Base-by-base conservation (phyloP, 495 filamentous ascomycete species). In the Podospora conica region DNA sequence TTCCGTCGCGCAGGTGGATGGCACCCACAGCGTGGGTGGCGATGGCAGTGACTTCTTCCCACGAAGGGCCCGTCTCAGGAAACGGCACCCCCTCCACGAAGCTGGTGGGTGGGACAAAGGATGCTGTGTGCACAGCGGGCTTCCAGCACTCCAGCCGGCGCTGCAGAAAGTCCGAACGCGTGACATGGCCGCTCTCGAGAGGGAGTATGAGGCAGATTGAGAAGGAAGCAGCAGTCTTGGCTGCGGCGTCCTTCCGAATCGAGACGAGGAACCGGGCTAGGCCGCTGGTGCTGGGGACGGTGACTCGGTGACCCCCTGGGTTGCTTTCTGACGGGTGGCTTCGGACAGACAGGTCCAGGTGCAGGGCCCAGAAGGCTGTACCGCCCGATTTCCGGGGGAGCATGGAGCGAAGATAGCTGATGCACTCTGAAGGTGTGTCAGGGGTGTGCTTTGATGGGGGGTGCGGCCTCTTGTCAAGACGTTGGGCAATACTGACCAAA, bases 91-190 rank as follows among this genome's bases (percentile, higher is more conserved):
- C 27, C 24, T 66, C 57, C 15, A 40, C 58, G 48, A 61, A 60
- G 31, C 60, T 62, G 61, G 28, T 61, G 62, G 53, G 66, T 61
- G 20, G 61, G 61, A 29, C 31, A 33, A 53, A 70, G 65, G 55
- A 70, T 67, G 53, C 65, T 23, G 53, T 33, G 28, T 58, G 58
- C 40, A 12, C 61, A 62, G 25, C 22, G 27, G 64, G 31, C 8
- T 23, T 11, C 25, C 58, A 62, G 57, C 65, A 63, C 20, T 61
- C 48, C 23, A 70, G 65, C 31, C 68, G 68, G 65, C 58, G 65
- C 9, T 56, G 24, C 57, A 70, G 29, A 53, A 70, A 58, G 58
- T 70, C 68, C 31, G 55, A 61, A 24, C 68, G 65, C 10, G 27
- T 25, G 23, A 59, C 24, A 15, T 59, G 20, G 58, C 58, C 58